These are phyloP conservation scores for Boletus pseudo-olivaceus DNA, from an alignment of 768 basidiomycete species.

Conservation along the genomic window DNA sequence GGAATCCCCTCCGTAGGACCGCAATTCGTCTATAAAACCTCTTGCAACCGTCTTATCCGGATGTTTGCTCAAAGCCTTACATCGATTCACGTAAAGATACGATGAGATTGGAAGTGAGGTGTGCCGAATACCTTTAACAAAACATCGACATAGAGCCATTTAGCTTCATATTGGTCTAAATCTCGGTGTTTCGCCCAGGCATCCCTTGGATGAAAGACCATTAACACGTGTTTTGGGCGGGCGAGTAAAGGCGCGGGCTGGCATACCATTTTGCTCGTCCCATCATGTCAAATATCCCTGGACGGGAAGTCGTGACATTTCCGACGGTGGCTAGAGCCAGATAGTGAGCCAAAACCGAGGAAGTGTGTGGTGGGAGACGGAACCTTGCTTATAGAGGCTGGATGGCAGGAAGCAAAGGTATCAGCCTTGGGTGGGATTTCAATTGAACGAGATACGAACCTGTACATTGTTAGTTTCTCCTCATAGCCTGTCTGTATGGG, in stretches of 20 bases:
- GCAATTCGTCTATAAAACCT: conserved; percentile 73
- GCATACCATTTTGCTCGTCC: conserved; percentile 89
- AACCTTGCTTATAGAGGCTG: conserved; percentile 93
- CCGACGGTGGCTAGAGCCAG: conserved; percentile 73
- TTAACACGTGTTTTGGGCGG: conserved; percentile 22
- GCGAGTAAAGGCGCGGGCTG: neutral
- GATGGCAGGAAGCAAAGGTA: neutral
- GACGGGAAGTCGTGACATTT: conserved; percentile 74
- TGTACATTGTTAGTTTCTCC: conserved; percentile 92
- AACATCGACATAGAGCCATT: conserved; percentile 86
- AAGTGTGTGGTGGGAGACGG: neutral
- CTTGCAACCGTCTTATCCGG: conserved; percentile 78
- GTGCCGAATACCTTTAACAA: conserved; percentile 62
- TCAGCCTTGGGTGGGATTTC: conserved; percentile 1
- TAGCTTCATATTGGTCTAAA: conserved; percentile 73
- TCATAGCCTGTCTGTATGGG: conserved; percentile 96
- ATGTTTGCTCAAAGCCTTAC: conserved; percentile 73
- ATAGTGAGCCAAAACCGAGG: conserved; percentile 1
- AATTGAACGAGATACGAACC: conserved; percentile 41
- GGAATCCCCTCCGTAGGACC: conserved; percentile 69
- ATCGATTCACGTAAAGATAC: neutral
- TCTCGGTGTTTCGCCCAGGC: conserved; percentile 95
- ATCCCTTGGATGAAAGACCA: conserved; percentile 53
- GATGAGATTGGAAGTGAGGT: neutral
- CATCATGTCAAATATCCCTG: conserved; percentile 87